phyloP scores from a whole-genome alignment of 108 stramenopile species.

The Licmophora abbreviata region DNA sequence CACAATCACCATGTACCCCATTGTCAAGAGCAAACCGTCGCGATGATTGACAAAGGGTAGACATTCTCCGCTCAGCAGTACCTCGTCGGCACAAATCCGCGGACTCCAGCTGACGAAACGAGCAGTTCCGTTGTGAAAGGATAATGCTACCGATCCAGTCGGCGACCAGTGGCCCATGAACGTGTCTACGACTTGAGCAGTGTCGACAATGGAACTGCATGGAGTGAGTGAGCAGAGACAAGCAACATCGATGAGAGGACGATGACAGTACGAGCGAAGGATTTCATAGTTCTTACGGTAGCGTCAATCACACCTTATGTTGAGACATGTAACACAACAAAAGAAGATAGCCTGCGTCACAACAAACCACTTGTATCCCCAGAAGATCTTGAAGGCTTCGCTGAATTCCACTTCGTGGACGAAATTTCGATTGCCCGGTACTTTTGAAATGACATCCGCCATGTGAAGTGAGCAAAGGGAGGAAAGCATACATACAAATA shows the following conservation, averaged over 20 bases:
- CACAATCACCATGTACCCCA: conserved; percentile 34
- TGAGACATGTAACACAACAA: conserved; percentile 37
- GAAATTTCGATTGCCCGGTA: conserved; percentile 39
- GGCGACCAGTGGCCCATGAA: conserved; percentile 35
- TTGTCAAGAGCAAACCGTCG: conserved; percentile 26
- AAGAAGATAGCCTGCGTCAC: conserved; percentile 47
- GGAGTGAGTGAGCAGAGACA: too few species aligned
- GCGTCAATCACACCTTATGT: conserved; percentile 14
- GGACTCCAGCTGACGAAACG: conserved; percentile 23
- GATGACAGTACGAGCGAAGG: background rate
- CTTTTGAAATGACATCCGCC: conserved; percentile 57
- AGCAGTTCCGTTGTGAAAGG: background rate
- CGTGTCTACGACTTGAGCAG: conserved; percentile 54
- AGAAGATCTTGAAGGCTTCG: conserved; percentile 46
- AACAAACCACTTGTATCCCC: conserved; percentile 31
- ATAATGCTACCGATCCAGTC: conserved; percentile 7
- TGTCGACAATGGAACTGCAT: conserved; percentile 62
- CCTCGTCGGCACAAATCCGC: conserved; percentile 16
- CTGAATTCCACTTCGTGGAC: conserved; percentile 37
- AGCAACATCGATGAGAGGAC: background rate
- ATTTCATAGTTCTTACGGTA: background rate
- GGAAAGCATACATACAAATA: conserved; percentile 53
- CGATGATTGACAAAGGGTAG: conserved; percentile 29
- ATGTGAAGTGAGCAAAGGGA: conserved; percentile 53
- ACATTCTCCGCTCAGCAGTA: conserved; percentile 32